phyloP scores from a whole-genome alignment of 2,329 filamentous ascomycete genomes.

The Monosporascus sp. region DNA sequence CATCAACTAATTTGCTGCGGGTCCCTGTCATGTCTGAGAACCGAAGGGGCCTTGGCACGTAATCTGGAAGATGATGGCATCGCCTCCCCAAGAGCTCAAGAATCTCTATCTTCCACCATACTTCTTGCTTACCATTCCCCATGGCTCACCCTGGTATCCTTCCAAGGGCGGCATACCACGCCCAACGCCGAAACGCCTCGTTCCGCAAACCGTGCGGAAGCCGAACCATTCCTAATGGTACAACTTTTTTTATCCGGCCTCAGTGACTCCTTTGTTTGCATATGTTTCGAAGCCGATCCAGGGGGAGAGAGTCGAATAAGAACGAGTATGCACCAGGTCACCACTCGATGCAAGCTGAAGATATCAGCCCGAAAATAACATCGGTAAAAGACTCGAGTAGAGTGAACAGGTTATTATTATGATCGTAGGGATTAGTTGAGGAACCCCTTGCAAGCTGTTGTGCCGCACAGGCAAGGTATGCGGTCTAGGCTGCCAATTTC shows the following conservation, averaged over 20 bases:
- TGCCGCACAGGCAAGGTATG: slow-evolving; percentile 95
- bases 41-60: too few species aligned
- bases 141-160: background rate
- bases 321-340: slow-evolving; percentile 9
- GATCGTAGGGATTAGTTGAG: slow-evolving; percentile 64
- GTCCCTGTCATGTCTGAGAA: too few species aligned
- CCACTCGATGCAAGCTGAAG: slow-evolving; percentile 6
- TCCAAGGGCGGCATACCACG: background rate
- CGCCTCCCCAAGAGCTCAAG: background rate
- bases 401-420: background rate
- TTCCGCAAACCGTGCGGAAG: background rate
- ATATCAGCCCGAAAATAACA: background rate
- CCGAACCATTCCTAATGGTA: slow-evolving; percentile 7
- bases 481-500: slow-evolving; percentile 92
- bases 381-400: background rate
- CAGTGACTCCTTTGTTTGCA: slow-evolving; percentile 13
- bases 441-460: slow-evolving; percentile 95
- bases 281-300: slow-evolving; percentile 17
- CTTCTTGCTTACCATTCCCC: too few species aligned
- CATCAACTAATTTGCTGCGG: background rate
- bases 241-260: slow-evolving; percentile 9
- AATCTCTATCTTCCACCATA: background rate
- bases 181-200: background rate
- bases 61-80: too few species aligned
- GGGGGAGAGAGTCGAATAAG: slow-evolving; percentile 7